phyloP scores from a whole-genome alignment of 2,329 filamentous ascomycete genomes.

The Beauveria rudraprayagi region DNA sequence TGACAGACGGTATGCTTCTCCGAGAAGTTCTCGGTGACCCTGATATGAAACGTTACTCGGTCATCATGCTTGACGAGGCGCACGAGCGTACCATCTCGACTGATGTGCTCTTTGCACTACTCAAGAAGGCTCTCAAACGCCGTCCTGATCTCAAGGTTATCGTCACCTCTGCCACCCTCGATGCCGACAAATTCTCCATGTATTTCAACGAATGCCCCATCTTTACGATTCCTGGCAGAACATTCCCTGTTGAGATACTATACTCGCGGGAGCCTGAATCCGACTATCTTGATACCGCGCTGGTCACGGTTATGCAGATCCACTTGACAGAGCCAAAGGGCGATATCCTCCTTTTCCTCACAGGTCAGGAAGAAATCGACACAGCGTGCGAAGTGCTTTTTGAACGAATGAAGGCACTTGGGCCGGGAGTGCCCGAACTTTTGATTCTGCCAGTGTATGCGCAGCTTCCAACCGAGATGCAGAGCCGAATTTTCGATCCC shows the following conservation, averaged over 20 bases:
- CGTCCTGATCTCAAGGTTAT: conserved; percentile 88
- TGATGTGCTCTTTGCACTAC: conserved; percentile 84
- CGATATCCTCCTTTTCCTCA: conserved; percentile 94
- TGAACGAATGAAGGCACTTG: conserved; percentile 93
- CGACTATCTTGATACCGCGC: conserved; percentile 86
- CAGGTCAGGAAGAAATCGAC: conserved; percentile 96
- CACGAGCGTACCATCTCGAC: conserved; percentile 96
- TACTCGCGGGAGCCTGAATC: conserved; percentile 93
- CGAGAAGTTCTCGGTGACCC: conserved; percentile 91
- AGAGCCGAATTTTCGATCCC: conserved; percentile 89
- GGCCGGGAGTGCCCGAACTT: conserved; percentile 82
- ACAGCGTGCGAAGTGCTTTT: conserved; percentile 86
- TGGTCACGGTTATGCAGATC: conserved; percentile 98
- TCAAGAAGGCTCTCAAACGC: conserved; percentile 87
- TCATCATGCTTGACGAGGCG: conserved; percentile 97
- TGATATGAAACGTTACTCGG: conserved; percentile 80
- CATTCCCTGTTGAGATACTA: conserved; percentile 91
- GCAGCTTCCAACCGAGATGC: conserved; percentile 85
- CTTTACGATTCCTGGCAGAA: conserved; percentile 90
- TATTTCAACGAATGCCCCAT: conserved; percentile 97
- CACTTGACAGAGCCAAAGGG: conserved; percentile 86
- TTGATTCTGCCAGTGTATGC: conserved; percentile 96
- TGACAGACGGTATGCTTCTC: conserved; percentile 98
- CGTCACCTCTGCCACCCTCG: conserved; percentile 90
- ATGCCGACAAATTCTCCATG: conserved; percentile 93